These are phyloP conservation scores for Carex sylvatica DNA, from an alignment of 202 grass and related monocot genomes.

Conservation along the genomic window DNA sequence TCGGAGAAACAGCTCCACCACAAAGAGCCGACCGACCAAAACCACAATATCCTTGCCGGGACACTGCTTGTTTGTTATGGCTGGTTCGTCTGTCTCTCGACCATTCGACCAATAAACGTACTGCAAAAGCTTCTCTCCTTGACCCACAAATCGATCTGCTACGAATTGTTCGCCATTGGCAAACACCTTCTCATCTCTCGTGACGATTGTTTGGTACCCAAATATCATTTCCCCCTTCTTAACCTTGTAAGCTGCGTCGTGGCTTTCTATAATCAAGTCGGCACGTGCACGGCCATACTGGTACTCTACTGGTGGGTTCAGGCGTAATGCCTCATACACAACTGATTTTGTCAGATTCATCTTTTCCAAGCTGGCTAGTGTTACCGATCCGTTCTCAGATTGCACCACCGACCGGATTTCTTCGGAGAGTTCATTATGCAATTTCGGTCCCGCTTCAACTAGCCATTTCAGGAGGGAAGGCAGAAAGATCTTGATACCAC, in stretches of 20 bases:
- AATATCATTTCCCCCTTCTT: constrained; percentile 86
- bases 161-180: constrained; percentile 53
- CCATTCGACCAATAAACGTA: constrained; percentile 96
- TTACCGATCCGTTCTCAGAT: constrained; percentile 55
- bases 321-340: constrained; percentile 77
- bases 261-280: constrained; percentile 64
- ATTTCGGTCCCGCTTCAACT: constrained; percentile 22
- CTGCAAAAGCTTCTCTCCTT: constrained; percentile 61
- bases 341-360: constrained; percentile 79
- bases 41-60: constrained; percentile 81
- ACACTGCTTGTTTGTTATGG: constrained; percentile 76
- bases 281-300: constrained; percentile 73
- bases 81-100: constrained; percentile 57
- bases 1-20: constrained; percentile 76
- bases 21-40: constrained; percentile 70
- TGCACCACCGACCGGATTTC: constrained; percentile 51
- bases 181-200: constrained; percentile 64
- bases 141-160: constrained; percentile 70
- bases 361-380: constrained; percentile 42
- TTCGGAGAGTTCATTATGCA: constrained; percentile 42
- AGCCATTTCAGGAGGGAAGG: constrained; percentile 44
- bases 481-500: constrained; percentile 67
- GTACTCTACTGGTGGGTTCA: constrained; percentile 90
- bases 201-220: constrained; percentile 80
- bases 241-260: constrained; percentile 52